phyloP scores from a whole-genome alignment of 345 rosid species.

The Aquilaria malaccensis region DNA sequence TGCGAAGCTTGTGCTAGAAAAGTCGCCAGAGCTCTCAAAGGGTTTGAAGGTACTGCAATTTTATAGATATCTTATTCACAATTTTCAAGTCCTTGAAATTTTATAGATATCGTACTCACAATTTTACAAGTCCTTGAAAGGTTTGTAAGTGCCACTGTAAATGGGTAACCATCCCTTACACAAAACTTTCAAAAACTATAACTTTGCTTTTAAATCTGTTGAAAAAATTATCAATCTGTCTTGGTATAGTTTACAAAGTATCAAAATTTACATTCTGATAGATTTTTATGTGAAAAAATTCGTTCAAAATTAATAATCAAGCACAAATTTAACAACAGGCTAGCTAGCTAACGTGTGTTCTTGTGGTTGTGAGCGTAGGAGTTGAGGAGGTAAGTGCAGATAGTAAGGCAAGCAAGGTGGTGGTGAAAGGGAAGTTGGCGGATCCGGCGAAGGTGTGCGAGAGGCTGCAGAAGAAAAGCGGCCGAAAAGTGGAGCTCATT shows the following conservation, averaged over 20 bases:
- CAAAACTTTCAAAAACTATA: too few species aligned
- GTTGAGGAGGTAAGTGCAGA: conserved; percentile 55
- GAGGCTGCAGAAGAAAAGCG: conserved; percentile 60
- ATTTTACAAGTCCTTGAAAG: too few species aligned
- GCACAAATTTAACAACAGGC: too few species aligned
- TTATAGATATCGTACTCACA: background rate
- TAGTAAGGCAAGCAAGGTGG: conserved; percentile 54
- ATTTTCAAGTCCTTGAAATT: too few species aligned
- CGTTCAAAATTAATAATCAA: background rate
- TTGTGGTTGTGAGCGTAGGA: conserved; percentile 23
- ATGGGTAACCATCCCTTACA: too few species aligned
- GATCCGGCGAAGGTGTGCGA: conserved; percentile 54
- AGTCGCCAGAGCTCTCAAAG: conserved; percentile 51
- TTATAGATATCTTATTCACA: background rate
- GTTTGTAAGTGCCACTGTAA: too few species aligned
- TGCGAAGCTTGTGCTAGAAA: conserved; percentile 78
- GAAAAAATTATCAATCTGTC: too few species aligned
- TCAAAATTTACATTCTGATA: too few species aligned
- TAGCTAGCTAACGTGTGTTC: too few species aligned
- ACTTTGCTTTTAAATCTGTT: too few species aligned
- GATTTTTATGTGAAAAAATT: too few species aligned
- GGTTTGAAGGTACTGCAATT: conserved; percentile 43
- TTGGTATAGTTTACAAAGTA: too few species aligned
- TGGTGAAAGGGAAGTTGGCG: conserved; percentile 69
- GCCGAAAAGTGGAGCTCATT: conserved; percentile 57